Conservation (phyloP, 306 rosid genomes). For the Crataegus laevigata region DNA sequence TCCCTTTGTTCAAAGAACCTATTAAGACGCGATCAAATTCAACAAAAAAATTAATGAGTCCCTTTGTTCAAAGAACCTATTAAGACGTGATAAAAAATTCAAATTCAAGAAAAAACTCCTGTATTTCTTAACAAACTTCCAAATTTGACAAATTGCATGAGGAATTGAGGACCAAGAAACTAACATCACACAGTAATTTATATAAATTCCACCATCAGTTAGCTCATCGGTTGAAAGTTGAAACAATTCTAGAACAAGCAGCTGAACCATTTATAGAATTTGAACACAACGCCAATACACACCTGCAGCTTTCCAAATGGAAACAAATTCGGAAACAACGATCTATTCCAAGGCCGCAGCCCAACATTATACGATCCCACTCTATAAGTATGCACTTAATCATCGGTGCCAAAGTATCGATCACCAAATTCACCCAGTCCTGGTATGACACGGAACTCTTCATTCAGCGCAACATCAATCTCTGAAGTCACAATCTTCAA, state of each 20-base stretch:
- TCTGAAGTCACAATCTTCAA: conserved; percentile 93
- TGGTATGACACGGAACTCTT: conserved; percentile 81
- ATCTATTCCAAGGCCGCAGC: background rate
- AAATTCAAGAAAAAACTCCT: background rate
- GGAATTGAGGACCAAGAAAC: too few species aligned
- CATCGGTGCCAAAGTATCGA: conserved; percentile 90
- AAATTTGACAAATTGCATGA: background rate
- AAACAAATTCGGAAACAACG: background rate
- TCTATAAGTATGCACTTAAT: background rate
- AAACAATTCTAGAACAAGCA: background rate
- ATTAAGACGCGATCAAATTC: too few species aligned
- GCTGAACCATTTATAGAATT: background rate
- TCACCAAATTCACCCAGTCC: conserved; percentile 96
- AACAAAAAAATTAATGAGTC: background rate
- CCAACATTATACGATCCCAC: background rate
- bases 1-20: too few species aligned
- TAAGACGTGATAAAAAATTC: background rate
- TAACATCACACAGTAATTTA: too few species aligned
- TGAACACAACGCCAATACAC: background rate
- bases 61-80: background rate
- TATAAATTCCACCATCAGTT: background rate
- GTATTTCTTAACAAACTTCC: background rate
- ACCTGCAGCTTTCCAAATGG: background rate
- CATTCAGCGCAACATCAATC: conserved; percentile 74
- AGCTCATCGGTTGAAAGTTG: background rate